These are phyloP conservation scores for Alternaria conjuncta DNA, from an alignment of 2,329 filamentous ascomycete genomes.

Conservation along the genomic window DNA sequence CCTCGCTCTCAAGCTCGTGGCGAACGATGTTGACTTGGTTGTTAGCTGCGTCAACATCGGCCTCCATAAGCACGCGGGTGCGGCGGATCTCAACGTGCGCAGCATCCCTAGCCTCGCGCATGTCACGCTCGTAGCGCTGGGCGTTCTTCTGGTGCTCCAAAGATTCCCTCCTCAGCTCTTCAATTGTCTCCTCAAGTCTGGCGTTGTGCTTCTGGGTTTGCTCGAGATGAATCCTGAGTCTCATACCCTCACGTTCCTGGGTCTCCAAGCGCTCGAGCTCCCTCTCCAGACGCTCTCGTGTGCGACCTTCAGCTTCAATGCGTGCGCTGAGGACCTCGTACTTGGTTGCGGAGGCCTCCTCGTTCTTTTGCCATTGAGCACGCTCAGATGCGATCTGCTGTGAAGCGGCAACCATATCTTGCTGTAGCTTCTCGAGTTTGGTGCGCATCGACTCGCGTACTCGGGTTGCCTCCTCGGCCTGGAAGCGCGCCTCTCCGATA, in stretches of 20 bases:
- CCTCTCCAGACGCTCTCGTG: conserved; percentile 53
- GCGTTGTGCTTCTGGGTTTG: conserved; percentile 65
- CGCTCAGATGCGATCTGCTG: conserved; percentile 85
- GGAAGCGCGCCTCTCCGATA: conserved; percentile 74
- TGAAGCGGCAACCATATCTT: conserved; percentile 82
- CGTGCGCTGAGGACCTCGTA: conserved; percentile 63
- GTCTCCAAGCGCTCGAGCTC: conserved; percentile 55
- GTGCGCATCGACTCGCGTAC: conserved; percentile 82
- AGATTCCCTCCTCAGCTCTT: conserved; percentile 67
- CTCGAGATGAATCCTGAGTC: conserved; percentile 76
- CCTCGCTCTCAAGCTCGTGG: conserved; percentile 80
- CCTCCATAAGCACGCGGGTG: conserved; percentile 77
- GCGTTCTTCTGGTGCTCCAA: conserved; percentile 73
- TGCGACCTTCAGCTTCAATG: conserved; percentile 54
- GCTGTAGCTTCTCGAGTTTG: conserved; percentile 85
- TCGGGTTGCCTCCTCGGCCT: conserved; percentile 84
- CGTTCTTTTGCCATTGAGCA: conserved; percentile 73
- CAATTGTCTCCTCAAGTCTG: conserved; percentile 67
- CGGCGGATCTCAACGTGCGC: conserved; percentile 82
- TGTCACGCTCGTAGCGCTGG: conserved; percentile 77
- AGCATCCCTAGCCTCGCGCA: conserved; percentile 81
- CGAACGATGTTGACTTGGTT: conserved; percentile 84
- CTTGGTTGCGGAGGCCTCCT: conserved; percentile 62
- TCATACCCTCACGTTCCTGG: conserved; percentile 76
- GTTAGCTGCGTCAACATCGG: conserved; percentile 82